phyloP scores from a whole-genome alignment of 202 grass and related monocot species.

The Miscanthus sacchariflorus region DNA sequence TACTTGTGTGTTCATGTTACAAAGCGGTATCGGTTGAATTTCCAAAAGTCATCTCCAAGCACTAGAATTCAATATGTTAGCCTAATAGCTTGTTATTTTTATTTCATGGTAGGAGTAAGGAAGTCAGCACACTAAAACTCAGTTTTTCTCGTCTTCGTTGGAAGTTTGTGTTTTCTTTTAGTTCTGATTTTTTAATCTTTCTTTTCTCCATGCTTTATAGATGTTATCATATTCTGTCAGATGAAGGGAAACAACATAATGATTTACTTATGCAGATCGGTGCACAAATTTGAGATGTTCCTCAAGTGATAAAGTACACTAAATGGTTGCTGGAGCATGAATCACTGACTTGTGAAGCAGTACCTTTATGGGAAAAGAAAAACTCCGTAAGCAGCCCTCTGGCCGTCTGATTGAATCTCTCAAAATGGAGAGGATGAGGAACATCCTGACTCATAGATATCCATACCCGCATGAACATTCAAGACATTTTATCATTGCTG shows the following conservation, averaged over 20 bases:
- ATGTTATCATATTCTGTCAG: slow-evolving; percentile 3
- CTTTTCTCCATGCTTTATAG: not conserved
- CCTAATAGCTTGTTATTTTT: slow-evolving; percentile 13
- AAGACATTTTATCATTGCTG: slow-evolving; percentile 82
- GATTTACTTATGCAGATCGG: slow-evolving; percentile 46
- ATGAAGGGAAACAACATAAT: slow-evolving; percentile 20
- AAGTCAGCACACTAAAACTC: slow-evolving; percentile 13
- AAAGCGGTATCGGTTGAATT: slow-evolving; percentile 1
- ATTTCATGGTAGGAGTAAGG: not conserved
- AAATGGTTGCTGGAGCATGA: slow-evolving; percentile 30
- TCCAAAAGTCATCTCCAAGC: slow-evolving; percentile 24
- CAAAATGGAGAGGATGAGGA: slow-evolving; percentile 91
- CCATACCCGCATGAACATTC: slow-evolving; percentile 91
- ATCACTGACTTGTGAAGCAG: slow-evolving; percentile 19
- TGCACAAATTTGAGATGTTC: slow-evolving; percentile 30
- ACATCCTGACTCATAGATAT: slow-evolving; percentile 83
- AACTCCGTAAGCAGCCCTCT: slow-evolving; percentile 60
- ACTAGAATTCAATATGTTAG: slow-evolving; percentile 14
- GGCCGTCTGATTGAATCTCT: slow-evolving; percentile 75
- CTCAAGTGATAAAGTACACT: not conserved
- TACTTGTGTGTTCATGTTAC: slow-evolving; percentile 12
- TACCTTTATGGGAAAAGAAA: slow-evolving; percentile 56
- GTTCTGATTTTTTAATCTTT: not conserved
- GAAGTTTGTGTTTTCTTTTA: not conserved
- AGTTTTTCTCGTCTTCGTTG: not conserved